phyloP scores from a whole-genome alignment of 148 eudicot genomes.

The Dysphania ambrosioides region DNA sequence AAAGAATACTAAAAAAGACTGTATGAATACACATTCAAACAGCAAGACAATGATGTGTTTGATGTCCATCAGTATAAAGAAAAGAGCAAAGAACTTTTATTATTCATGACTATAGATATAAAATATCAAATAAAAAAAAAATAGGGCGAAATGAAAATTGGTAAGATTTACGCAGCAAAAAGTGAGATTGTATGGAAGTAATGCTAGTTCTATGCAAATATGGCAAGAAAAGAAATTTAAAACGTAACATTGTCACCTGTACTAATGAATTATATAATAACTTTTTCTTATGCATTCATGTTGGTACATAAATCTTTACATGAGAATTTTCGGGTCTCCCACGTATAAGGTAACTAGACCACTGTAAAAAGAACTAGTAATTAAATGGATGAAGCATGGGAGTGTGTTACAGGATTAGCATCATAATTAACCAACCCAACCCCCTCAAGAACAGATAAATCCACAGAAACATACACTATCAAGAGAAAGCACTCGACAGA shows the following conservation, averaged over 20 bases:
- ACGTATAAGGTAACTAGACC: neutral
- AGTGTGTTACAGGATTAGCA: neutral
- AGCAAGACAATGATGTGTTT: too few relatives aligned
- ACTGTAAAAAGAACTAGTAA: neutral
- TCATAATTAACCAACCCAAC: neutral
- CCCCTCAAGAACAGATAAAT: neutral
- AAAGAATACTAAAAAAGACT: too few relatives aligned
- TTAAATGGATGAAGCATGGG: neutral
- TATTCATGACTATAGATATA: neutral
- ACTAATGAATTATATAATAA: neutral
- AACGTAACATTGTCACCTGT: neutral
- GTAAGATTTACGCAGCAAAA: neutral
- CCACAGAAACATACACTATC: slow-evolving; percentile 53
- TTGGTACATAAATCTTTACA: slow-evolving; percentile 1
- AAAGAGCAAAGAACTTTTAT: neutral
- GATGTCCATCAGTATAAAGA: neutral
- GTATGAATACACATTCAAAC: too few relatives aligned
- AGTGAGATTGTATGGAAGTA: neutral
- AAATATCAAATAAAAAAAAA: neutral
- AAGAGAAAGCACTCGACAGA: slow-evolving; percentile 86
- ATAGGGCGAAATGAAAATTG: neutral
- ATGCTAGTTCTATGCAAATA: neutral
- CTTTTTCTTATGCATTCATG: neutral
- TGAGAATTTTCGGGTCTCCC: neutral
- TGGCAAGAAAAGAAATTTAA: neutral